Base-by-base conservation (phyloP, 2,329 filamentous ascomycete species). In the Pleoardoris graminearum region DNA sequence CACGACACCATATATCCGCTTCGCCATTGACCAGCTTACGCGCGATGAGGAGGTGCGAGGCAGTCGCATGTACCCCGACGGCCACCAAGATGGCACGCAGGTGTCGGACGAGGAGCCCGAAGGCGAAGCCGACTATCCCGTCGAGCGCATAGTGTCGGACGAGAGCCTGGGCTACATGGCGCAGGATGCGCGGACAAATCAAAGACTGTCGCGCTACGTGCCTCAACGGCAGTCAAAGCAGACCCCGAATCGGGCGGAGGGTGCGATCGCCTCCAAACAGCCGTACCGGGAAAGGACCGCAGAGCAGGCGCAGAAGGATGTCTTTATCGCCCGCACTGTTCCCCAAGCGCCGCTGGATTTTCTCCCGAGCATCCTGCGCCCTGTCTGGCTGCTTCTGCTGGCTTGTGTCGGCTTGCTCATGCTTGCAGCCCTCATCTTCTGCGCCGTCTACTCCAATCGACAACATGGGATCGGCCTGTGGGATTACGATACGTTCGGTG, bases 11-110 rank as follows among this genome's bases (percentile, higher is more conserved):
- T 96, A 92, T 72, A 90, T 97, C 58, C 88, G 88, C 58, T 95
- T 94, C 71, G 92, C 93, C 35, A 85, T 97, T 57, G 89, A 96
- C 58, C 90, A 93, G 57, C 78, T 97, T 61, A 95, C 91, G 5
- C 81, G 88, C 42, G 84, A 89, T 64, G 86, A 86, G 51, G 85
- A 89, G 54, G 79, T 85, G 5, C 75, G 78, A 51, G 80, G 81
- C 8, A 77, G 80, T 50, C 76, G 79, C 49, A 75, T 82, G 60
- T 79, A 83, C 47, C 80, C 48, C 14, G 53, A 64, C 17, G 58
- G 61, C 7, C 38, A 53, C 17, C 38, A 53, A 23, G 17, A 47
- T 36, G 44, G 22, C 4, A 16, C 32, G 19, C 22, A 12, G 30
- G 32, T 21, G 7, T 42, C 43, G 1, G 51, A 54, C 23, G 35